Evolutionary conservation across 768 basidiomycete genomes (phyloP).

Genomic region (Calvatia gigantea): DNA sequence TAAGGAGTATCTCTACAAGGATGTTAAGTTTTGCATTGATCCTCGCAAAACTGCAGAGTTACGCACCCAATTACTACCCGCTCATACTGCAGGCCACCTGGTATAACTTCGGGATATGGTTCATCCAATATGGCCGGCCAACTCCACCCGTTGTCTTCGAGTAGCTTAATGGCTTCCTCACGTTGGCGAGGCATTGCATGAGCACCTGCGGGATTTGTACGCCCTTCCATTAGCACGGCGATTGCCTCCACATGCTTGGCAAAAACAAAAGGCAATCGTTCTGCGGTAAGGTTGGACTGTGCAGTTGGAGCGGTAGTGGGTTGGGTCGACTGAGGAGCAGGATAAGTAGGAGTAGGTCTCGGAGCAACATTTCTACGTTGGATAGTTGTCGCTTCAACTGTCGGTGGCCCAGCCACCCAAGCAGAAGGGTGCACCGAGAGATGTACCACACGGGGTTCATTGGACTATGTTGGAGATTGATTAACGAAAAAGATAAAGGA

Average conservation of each 20-base stretch:
- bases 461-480: conserved; percentile 35
- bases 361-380: conserved; percentile 12
- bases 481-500: conserved; percentile 4
- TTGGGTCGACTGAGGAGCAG: conserved; percentile 1
- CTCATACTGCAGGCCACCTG: conserved; percentile 41
- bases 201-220: conserved; percentile 15
- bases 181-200: conserved; percentile 17
- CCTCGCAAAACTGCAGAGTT: neutral
- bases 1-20: conserved; percentile 47
- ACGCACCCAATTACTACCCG: conserved; percentile 37
- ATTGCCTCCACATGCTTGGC: conserved; percentile 44
- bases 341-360: conserved; percentile 3
- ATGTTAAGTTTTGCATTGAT: conserved; percentile 10
- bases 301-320: neutral
- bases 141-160: conserved; percentile 39
- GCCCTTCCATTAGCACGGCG: conserved; percentile 26
- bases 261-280: conserved; percentile 32
- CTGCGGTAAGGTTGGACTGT: conserved; percentile 15
- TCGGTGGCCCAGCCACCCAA: conserved; percentile 59
- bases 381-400: conserved; percentile 17
- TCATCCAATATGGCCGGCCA: conserved; percentile 52
- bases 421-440: conserved; percentile 79
- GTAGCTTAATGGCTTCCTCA: conserved; percentile 26
- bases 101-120: conserved; percentile 36
- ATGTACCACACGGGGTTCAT: conserved; percentile 63